These are phyloP conservation scores for Zelonia costaricensis DNA, from an alignment of 208 protist species.

Conservation along the genomic window DNA sequence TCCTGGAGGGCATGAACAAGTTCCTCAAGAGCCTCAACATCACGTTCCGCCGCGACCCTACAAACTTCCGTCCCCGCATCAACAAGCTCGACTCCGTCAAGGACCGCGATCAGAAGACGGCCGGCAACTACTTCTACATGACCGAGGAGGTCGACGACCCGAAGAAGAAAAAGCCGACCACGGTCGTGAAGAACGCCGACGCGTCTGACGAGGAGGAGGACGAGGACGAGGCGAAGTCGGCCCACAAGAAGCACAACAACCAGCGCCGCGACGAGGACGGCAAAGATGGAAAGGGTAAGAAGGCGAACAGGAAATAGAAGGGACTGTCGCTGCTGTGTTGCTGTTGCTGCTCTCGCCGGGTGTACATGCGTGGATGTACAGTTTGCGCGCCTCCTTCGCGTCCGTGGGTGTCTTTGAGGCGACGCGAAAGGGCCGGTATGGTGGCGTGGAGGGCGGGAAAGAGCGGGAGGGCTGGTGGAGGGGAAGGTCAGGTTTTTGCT, in stretches of 20 bases:
- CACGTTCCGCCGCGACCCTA: constrained; percentile 99
- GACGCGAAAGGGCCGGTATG: no score
- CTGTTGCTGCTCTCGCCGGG: background rate
- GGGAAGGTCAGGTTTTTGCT: no score
- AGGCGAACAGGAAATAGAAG: constrained; percentile 37
- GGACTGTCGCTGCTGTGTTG: background rate
- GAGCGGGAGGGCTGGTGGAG: no score
- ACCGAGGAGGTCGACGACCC: constrained; percentile 51
- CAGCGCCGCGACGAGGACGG: constrained; percentile 22
- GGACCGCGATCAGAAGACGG: constrained; percentile 98
- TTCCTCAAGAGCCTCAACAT: constrained; percentile 98
- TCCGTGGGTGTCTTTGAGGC: background rate
- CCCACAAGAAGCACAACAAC: constrained; percentile 13
- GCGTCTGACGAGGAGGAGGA: constrained; percentile 96
- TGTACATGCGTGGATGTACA: constrained; percentile 1
- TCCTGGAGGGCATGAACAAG: constrained; percentile 96
- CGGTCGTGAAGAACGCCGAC: constrained; percentile 37
- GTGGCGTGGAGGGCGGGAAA: no score
- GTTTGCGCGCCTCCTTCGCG: background rate
- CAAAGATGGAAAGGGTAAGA: constrained; percentile 40
- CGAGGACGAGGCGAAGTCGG: constrained; percentile 36
- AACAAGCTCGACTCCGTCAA: constrained; percentile 99
- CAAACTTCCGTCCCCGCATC: constrained; percentile 99
- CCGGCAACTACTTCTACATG: constrained; percentile 99
- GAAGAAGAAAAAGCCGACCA: constrained; percentile 39